These are phyloP conservation scores for Macrocystidia cucumis DNA, from an alignment of 1,284 basidiomycete genomes.

Conservation along the genomic window DNA sequence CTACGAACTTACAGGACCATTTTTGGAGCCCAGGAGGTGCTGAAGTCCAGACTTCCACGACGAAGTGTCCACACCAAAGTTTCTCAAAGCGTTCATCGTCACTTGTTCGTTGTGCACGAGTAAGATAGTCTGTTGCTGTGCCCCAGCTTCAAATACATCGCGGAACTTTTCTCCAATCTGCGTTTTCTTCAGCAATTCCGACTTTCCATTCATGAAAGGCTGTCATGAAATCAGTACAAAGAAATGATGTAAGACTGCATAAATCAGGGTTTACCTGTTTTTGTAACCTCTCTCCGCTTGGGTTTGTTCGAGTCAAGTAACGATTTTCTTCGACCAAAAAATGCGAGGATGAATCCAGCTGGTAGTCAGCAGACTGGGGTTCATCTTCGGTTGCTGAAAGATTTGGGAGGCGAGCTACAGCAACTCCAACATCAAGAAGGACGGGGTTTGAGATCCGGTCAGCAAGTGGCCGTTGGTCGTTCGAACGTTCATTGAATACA, in stretches of 20 bases:
- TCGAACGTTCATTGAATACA: constrained; percentile 19
- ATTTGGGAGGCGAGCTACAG: constrained; percentile 14
- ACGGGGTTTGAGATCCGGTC: constrained; percentile 19
- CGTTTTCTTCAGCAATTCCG: constrained; percentile 11
- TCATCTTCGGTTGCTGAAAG: not conserved
- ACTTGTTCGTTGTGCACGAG: constrained; percentile 22
- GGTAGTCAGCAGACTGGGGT: too few species aligned
- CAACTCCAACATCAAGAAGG: constrained; percentile 24
- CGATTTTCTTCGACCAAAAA: not conserved
- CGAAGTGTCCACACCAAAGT: constrained; percentile 21
- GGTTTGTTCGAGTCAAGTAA: not conserved
- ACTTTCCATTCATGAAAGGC: constrained; percentile 19
- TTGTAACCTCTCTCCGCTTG: not conserved
- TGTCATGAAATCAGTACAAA: constrained; percentile 4
- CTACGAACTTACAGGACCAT: too few species aligned
- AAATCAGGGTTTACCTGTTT: not conserved
- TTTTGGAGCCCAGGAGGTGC: constrained; percentile 15
- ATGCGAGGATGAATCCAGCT: not conserved
- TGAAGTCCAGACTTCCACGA: constrained; percentile 21
- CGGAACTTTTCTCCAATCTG: constrained; percentile 14
- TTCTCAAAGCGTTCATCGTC: constrained; percentile 19
- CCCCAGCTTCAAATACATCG: constrained; percentile 14
- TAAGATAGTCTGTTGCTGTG: constrained; percentile 20
- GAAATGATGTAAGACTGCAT: constrained; percentile 6
- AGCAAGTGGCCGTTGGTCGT: constrained; percentile 17